Evolutionary conservation across 2,329 filamentous ascomycete genomes (phyloP), one percentile per base, ranked within the genome.

Genomic region (Hypomyces rosellus): DNA sequence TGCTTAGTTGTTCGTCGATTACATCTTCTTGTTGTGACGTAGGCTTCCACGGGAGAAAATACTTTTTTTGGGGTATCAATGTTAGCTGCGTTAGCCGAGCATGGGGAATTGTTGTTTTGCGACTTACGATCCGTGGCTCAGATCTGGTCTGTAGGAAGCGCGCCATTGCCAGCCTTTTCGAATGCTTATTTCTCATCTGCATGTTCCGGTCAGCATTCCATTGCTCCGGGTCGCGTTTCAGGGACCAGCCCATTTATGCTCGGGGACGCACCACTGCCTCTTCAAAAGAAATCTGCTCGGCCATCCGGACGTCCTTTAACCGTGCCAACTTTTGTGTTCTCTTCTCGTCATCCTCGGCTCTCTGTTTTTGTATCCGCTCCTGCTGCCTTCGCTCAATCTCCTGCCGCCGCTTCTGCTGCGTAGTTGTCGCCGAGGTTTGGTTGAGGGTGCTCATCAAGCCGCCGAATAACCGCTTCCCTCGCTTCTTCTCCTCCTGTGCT

Each of bases 321-420:
- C 81, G 79, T 40, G 84, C 81, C 46, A 82, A 70, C 61, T 80
- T 84, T 69, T 85, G 82, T 51, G 78, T 77, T 65, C 81, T 81
- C 59, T 81, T 73, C 66, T 82, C 81, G 56, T 85, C 81, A 56
- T 86, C 84, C 65, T 92, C 83, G 55, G 80, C 79, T 57, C 81
- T 82, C 65, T 91, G 86, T 61, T 84, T 76, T 65, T 85, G 82
- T 57, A 86, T 77, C 68, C 85, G 89, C 63, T 86, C 86, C 63
- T 87, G 82, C 68, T 91, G 89, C 58, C 85, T 84, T 68, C 82
- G 85, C 71, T 93, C 90, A 65, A 92, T 90, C 65, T 92, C 90
- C 54, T 79, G 80, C 51, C 88, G 84, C 60, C 81, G 83, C 69
- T 80, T 85, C 69, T 86, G 82, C 73, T 75, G 82, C 73, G 75